Evolutionary conservation across 1,139 yeast genomes (phyloP).

Genomic region (Dujonia santamariae): DNA sequence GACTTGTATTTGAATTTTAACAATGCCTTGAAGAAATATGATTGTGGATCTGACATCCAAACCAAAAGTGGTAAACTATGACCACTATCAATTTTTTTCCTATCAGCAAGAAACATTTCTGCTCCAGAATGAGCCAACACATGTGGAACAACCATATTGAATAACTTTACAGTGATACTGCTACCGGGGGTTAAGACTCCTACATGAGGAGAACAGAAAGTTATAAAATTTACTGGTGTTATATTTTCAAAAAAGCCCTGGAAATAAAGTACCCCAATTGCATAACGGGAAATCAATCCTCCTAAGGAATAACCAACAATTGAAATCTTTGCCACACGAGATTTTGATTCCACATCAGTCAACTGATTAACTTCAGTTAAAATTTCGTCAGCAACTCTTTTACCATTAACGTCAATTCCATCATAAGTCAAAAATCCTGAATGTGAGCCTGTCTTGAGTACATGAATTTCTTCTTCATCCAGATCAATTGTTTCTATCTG

Average conservation of each 20-base stretch:
- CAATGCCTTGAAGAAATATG: slow-evolving; percentile 60
- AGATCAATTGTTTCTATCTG: slow-evolving; percentile 23
- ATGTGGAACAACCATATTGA: slow-evolving; percentile 59
- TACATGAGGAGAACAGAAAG: slow-evolving; percentile 82
- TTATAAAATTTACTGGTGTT: slow-evolving; percentile 59
- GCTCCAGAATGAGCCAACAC: slow-evolving; percentile 68
- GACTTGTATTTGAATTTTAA: slow-evolving; percentile 47
- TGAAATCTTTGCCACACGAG: slow-evolving; percentile 53
- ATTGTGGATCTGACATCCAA: slow-evolving; percentile 61
- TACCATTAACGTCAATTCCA: slow-evolving; percentile 83
- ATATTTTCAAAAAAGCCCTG: slow-evolving; percentile 49
- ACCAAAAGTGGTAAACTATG: slow-evolving; percentile 48
- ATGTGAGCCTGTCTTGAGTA: slow-evolving; percentile 61
- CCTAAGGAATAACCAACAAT: slow-evolving; percentile 82
- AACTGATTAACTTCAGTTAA: slow-evolving; percentile 39
- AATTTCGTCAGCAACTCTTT: slow-evolving; percentile 70
- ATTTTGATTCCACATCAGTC: slow-evolving; percentile 14
- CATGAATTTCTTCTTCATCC: slow-evolving; percentile 33
- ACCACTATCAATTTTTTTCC: slow-evolving; percentile 11
- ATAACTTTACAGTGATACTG: slow-evolving; percentile 40
- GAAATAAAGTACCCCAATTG: slow-evolving; percentile 63
- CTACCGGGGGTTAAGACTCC: slow-evolving; percentile 68
- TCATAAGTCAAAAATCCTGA: slow-evolving; percentile 74
- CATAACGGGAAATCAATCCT: slow-evolving; percentile 74
- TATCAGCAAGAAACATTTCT: slow-evolving; percentile 67